Percentiles rank a stretch among this genome's conserved stretches.
phyloP scores from a whole-genome alignment of 2,329 filamentous ascomycete genomes.

The Coniochaeta sp. region DNA sequence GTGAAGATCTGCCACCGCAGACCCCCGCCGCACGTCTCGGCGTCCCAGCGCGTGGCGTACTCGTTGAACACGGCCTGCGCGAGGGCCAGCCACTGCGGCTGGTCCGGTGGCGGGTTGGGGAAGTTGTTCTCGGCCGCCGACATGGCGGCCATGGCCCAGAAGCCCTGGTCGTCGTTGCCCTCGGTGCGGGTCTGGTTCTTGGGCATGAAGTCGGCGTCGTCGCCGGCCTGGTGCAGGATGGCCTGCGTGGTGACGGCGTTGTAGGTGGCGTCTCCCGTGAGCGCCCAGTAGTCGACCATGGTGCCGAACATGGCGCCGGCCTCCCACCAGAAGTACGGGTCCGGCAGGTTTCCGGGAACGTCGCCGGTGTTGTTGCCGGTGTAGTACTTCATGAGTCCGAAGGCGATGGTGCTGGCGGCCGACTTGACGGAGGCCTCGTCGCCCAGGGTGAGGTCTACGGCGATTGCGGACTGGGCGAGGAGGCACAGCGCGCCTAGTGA shows the following conservation, averaged over 20 bases:
- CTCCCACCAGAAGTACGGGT: constrained; percentile 71
- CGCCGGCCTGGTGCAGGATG: constrained; percentile 52
- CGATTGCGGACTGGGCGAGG: constrained; percentile 9
- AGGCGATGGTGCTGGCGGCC: constrained; percentile 39
- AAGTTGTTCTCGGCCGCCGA: constrained; percentile 71
- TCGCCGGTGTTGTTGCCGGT: constrained; percentile 54
- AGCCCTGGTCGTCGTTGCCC: constrained; percentile 73
- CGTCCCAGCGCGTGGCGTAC: constrained; percentile 66
- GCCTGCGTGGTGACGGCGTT: constrained; percentile 52
- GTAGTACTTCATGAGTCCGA: constrained; percentile 40
- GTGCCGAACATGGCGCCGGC: constrained; percentile 65
- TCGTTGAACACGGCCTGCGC: constrained; percentile 76
- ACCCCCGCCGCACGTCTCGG: constrained; percentile 59
- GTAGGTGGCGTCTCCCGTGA: constrained; percentile 60
- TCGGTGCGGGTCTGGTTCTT: constrained; percentile 52
- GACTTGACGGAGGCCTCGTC: constrained; percentile 36
- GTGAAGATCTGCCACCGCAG: constrained; percentile 81
- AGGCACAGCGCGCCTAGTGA: constrained; percentile 10
- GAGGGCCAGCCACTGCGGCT: constrained; percentile 71
- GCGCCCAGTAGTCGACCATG: constrained; percentile 65
- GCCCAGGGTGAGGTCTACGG: constrained; percentile 13
- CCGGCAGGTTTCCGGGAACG: constrained; percentile 48
- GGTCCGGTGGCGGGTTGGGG: constrained; percentile 53
- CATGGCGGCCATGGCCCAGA: constrained; percentile 81
- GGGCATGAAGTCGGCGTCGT: constrained; percentile 59